phyloP scores from a whole-genome alignment of 2,329 filamentous ascomycete genomes.

The Colletotrichum sp. region DNA sequence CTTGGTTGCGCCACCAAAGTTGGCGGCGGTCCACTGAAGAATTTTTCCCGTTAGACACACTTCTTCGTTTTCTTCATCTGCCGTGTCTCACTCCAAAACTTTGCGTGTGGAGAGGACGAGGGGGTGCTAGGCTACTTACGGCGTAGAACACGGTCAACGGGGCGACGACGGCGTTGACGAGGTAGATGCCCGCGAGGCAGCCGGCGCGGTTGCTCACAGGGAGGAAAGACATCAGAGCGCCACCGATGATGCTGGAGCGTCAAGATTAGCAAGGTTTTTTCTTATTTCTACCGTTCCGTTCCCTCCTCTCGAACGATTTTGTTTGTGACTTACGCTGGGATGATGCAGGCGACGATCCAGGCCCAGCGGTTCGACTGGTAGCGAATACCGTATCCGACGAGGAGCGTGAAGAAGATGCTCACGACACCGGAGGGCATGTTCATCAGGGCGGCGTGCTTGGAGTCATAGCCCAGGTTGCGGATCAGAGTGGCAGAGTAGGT shows the following conservation, averaged over 20 bases:
- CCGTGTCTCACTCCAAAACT: not conserved
- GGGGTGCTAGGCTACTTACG: constrained; percentile 28
- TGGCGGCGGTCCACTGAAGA: constrained; percentile 51
- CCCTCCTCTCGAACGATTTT: not conserved
- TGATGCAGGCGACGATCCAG: constrained; percentile 52
- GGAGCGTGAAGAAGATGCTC: constrained; percentile 56
- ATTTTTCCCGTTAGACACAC: not conserved
- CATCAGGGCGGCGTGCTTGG: constrained; percentile 53
- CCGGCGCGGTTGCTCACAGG: constrained; percentile 49
- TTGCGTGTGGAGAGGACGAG: not conserved
- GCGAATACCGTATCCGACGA: constrained; percentile 54
- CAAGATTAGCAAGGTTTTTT: not conserved
- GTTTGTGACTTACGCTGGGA: constrained; percentile 46
- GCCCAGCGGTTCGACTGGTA: constrained; percentile 53
- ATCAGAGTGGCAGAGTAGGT: constrained; percentile 62
- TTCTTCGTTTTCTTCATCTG: not conserved
- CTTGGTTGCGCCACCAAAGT: constrained; percentile 58
- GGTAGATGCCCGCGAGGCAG: constrained; percentile 53
- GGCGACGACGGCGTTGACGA: constrained; percentile 55
- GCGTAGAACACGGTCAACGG: constrained; percentile 51
- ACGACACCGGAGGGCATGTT: constrained; percentile 60
- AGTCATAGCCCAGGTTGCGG: constrained; percentile 47
- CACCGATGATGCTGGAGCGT: constrained; percentile 46
- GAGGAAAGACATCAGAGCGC: constrained; percentile 59
- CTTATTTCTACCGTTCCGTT: not conserved